Base-by-base conservation (phyloP, 2,329 filamentous ascomycete genomes). In the Alternaria sp. region DNA sequence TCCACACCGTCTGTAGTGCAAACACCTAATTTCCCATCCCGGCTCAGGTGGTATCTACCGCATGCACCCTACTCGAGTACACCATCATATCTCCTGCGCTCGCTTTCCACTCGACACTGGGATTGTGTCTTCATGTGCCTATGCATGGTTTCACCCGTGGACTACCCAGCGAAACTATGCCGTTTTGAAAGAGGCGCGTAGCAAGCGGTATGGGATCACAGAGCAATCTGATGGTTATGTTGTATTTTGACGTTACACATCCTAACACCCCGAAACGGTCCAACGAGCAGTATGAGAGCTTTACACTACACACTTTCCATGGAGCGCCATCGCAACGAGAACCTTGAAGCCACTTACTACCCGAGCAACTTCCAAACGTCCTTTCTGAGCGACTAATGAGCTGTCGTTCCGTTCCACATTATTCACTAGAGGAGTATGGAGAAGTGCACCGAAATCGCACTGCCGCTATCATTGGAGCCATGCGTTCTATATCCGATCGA, bases 11-110 rank as follows among this genome's bases (percentile, higher is more conserved):
- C 26, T 62, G 60, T 66, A 57, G 64, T 44, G 50, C 46, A 46
- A 32, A 47, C 44, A 43, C 60, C 62, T 61, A 61, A 69, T 68
- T 30, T 72, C 67, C 32, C 6, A 59, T 59, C 69, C 75, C 64
- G 67, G 69, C 65, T 72, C 62, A 63, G 69, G 74, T 77, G 64
- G 74, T 74, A 77, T 74, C 59, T 57, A 60, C 64, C 63, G 61
- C 65, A 59, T 67, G 50, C 64, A 40, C 60, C 51, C 36, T 45
- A 49, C 32, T 64, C 65, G 57, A 64, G 26, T 63, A 54, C 61
- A 49, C 46, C 59, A 15, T 47, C 61, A 59, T 19, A 57, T 61
- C 58, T 54, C 30, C 43, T 25, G n/a, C 28, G n/a, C 30, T 57
- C 52, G 47, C 36, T 23, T 44, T 51, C 58, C 44, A 60, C 62